Base-by-base conservation (phyloP, 2,329 filamentous ascomycete species). In the Cordyceps militaris region DNA sequence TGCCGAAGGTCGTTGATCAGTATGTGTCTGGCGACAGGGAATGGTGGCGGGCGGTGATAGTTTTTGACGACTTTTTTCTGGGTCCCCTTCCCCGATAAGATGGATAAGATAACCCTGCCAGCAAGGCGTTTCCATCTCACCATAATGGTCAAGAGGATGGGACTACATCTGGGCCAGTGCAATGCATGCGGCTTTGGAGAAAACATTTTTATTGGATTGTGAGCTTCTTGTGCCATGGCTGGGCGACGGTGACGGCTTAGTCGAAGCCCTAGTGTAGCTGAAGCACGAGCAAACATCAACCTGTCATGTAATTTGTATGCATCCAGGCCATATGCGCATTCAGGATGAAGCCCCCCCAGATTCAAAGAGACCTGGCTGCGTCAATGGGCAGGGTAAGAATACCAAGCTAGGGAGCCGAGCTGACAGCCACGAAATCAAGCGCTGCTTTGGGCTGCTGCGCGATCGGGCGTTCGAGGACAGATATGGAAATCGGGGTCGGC, bases 61-160 rank as follows among this genome's bases (percentile, higher is more conserved):
- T 48, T 58, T 58, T 42, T 32, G 40, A 36, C 47, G n/a, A 58
- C 56, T 59, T 59, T 59, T 59, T 59, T 59, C 36, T 51, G 48
- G 56, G 56, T 44, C 54, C 16, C 3, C 3, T 26, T 10, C 5
- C 13, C 24, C 48, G 56, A 58, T 58, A 53, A 58, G 56, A 58
- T 58, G 49, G 49, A 58, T 53, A 52, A 58, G 49, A 58, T 53
- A 58, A 58, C 5, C 14, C 9, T 42, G 8, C 44, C 48, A 42
- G 48, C 32, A 30, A 58, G 38, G 51, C 19, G 9, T 19, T 26
- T 16, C 9, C n/a, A 19, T 7, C 23, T 51, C 49, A 49, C 42
- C 42, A 58, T 48, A 58, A 43, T 24, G 19, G 26, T 16, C 2
- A 23, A 43, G 24, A 38, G 47, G 30, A 26, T 13, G 5, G 1